phyloP scores from a whole-genome alignment of 768 basidiomycete genomes.

The Piloderma croceum region DNA sequence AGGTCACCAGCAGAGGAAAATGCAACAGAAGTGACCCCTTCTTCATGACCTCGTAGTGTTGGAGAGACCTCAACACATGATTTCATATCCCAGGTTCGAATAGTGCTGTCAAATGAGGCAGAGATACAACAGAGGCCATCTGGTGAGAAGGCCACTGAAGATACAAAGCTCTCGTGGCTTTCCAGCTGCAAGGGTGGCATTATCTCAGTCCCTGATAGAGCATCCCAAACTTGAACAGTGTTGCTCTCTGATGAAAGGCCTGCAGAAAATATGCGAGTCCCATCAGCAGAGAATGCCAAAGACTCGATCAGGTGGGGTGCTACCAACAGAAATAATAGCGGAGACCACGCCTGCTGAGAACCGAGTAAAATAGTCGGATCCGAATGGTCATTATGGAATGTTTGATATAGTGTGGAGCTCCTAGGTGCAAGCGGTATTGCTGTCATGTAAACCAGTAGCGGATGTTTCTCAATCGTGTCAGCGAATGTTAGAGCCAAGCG shows the following conservation, averaged over 20 bases:
- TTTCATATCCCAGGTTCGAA: conserved; percentile 13
- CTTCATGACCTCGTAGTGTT: conserved; percentile 15
- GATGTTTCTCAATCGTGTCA: too few relatives aligned
- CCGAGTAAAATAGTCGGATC: too few relatives aligned
- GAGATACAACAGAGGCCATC: conserved; percentile 14
- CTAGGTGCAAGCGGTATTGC: too few relatives aligned
- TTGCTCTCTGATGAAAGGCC: conserved; percentile 21
- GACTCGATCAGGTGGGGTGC: conserved; percentile 11
- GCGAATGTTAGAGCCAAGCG: too few relatives aligned
- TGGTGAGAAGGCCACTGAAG: conserved; percentile 16
- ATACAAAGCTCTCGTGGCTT: conserved; percentile 13
- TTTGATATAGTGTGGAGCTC: too few relatives aligned
- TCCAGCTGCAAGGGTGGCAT: conserved; percentile 6
- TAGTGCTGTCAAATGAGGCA: conserved; percentile 13
- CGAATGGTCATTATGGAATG: too few relatives aligned
- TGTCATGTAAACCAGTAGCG: too few relatives aligned
- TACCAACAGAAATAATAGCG: neutral
- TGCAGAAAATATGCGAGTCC: conserved; percentile 15
- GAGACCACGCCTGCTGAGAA: too few relatives aligned
- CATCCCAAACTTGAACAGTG: conserved; percentile 16
- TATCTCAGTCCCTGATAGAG: conserved; percentile 7
- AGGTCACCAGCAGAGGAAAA: conserved; percentile 16
- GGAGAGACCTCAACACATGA: conserved; percentile 6
- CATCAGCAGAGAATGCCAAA: conserved; percentile 18
- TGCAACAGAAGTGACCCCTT: conserved; percentile 11